These are phyloP conservation scores for Malbranchea zuffiana DNA, from an alignment of 2,329 filamentous ascomycete genomes.

Conservation along the genomic window DNA sequence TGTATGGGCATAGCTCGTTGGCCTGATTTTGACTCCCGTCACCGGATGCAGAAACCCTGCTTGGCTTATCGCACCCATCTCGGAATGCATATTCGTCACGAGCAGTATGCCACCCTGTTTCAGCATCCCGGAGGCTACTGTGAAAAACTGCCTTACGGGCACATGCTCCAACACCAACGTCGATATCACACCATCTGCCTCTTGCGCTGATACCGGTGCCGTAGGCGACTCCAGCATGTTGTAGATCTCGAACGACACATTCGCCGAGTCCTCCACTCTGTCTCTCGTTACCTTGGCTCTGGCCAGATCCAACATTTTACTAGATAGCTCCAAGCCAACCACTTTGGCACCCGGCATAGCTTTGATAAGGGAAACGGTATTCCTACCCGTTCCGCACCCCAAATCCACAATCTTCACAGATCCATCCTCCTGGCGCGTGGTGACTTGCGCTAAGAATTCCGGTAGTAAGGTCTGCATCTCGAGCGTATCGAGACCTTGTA, in stretches of 20 bases:
- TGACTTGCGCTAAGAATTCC: constrained; percentile 30
- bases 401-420: constrained; percentile 45
- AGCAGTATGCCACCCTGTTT: constrained; percentile 41
- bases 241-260: constrained; percentile 21
- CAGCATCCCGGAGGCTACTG: constrained; percentile 36
- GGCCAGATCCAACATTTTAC: constrained; percentile 48
- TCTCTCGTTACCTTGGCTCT: constrained; percentile 24
- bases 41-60: constrained; percentile 50
- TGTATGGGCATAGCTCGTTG: constrained; percentile 48
- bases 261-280: neutral
- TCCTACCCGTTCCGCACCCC: constrained; percentile 55
- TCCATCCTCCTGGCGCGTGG: constrained; percentile 12
- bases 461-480: constrained; percentile 45
- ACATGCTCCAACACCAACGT: constrained; percentile 58
- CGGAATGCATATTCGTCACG: constrained; percentile 58
- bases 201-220: constrained; percentile 16
- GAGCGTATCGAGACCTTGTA: constrained; percentile 52
- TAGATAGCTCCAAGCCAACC: constrained; percentile 46
- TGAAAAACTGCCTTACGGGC: constrained; percentile 48
- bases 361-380: constrained; percentile 43
- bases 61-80: constrained; percentile 50
- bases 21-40: constrained; percentile 47
- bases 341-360: constrained; percentile 26
- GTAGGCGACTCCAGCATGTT: constrained; percentile 29
- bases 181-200: constrained; percentile 42